Evolutionary conservation across 352 stramenopile species (phyloP).

Genomic region (Globisporangium irregulare): DNA sequence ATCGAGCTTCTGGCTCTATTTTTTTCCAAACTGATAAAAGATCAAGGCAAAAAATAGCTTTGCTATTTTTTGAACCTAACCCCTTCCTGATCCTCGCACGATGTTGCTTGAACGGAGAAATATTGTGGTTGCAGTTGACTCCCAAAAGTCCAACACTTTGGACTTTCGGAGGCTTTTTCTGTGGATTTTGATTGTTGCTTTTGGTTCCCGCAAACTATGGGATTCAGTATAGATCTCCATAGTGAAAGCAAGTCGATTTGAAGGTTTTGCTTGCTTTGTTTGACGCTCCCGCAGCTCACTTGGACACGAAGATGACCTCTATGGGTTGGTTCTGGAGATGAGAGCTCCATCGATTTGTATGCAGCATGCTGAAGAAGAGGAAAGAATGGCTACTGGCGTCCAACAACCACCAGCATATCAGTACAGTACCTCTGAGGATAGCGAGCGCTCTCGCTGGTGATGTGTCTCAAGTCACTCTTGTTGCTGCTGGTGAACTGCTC

Average conservation of each 20-base stretch:
- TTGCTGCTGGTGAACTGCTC: too few relatives aligned
- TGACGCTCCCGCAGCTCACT: neutral
- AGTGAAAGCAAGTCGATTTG: neutral
- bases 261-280: neutral
- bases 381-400: neutral
- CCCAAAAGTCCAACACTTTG: neutral
- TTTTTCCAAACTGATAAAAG: neutral
- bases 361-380: neutral
- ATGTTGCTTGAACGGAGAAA: conserved; percentile 4
- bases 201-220: neutral
- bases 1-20: conserved; percentile 15
- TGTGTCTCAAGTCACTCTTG: too few relatives aligned
- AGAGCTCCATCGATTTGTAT: neutral
- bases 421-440: too few relatives aligned
- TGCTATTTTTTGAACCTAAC: neutral
- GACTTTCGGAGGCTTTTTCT: neutral
- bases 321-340: neutral
- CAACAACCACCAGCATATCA: neutral
- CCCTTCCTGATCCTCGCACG: neutral
- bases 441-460: too few relatives aligned
- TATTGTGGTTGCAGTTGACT: neutral
- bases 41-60: neutral
- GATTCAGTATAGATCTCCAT: neutral
- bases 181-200: neutral
- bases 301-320: neutral